A percentile compares a stretch with the other conserved stretches of the same genome.
Conservation (phyloP, 192 early-diverging fungal genomes). For the Backusella morwellensis region DNA sequence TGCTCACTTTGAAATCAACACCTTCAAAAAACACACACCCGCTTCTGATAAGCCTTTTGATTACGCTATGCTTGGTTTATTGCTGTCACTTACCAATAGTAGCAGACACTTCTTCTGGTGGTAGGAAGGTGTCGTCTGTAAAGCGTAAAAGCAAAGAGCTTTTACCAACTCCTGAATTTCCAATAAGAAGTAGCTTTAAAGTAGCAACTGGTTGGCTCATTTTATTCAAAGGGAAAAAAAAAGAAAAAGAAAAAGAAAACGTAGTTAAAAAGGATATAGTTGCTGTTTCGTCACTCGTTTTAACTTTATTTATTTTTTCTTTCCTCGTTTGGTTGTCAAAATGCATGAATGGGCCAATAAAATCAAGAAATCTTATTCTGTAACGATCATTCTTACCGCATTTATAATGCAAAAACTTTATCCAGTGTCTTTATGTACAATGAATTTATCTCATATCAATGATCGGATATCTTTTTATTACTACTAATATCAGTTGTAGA, state of each 20-base stretch:
- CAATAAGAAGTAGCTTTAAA: slow-evolving; percentile 93
- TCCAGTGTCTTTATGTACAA: too few species aligned
- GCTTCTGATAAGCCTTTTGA: background rate
- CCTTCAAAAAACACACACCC: slow-evolving; percentile 41
- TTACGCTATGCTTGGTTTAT: background rate
- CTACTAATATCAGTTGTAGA: too few species aligned
- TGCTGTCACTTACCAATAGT: slow-evolving; percentile 62
- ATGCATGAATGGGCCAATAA: background rate
- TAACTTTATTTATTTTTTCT: background rate
- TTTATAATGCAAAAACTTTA: background rate
- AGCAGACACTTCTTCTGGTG: slow-evolving; percentile 87
- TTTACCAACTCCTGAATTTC: slow-evolving; percentile 95
- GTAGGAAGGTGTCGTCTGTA: slow-evolving; percentile 90
- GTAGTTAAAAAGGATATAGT: background rate
- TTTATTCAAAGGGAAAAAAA: background rate
- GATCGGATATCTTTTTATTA: too few species aligned
- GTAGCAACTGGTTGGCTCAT: slow-evolving; percentile 48
- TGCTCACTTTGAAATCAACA: slow-evolving; percentile 98
- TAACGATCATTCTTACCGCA: background rate
- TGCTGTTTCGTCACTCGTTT: background rate
- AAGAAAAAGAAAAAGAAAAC: background rate
- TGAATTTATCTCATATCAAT: too few species aligned
- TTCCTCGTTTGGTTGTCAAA: background rate
- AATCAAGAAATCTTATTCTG: background rate
- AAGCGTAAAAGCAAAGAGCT: slow-evolving; percentile 90